Base-by-base conservation (phyloP, 768 basidiomycete species). In the Cystobasidiopsis lactophilus region DNA sequence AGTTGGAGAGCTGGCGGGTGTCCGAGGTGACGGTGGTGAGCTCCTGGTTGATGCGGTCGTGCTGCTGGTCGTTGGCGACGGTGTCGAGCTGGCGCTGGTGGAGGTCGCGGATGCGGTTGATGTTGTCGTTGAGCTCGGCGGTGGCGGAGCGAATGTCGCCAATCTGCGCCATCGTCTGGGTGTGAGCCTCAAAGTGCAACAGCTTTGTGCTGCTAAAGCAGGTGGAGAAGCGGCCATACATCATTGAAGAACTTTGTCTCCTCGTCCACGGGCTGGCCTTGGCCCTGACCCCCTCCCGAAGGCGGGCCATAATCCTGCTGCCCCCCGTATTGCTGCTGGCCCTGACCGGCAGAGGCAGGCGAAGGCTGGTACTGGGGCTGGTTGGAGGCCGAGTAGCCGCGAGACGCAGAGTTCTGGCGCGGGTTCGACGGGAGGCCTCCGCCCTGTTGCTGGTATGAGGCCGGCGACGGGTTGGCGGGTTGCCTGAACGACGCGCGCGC, bases 1-100 rank as follows among this genome's bases (percentile, higher is more conserved):
- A 53, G 60, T 69, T 66, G 54, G 68, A 65, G 37, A 66, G 58
- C 11, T 59, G 49, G 52, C 66, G 60, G 13, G 64, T 63, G 41
- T 53, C 29, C 35, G 51, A 56, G 31, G 58, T 56, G 3, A 61
- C 46, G 40, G 54, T 52, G 5, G 59, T 50, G 14, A 64, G 55
- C 37, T 63, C 58, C 1, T 48, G 41, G 27, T 50, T 58, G 18
- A 58, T 57, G 24, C 54, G 37, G 3, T 52, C 45, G 35, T 57
- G 54, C 7, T 52, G 49, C 19, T 46, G 53, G 35, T 57, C 62
- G 54, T 65, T 62, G 50, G 61, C 64, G 47, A 64, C 60, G 46
- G 59, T 57, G 53, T 64, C 62, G 24, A 66, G 58, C 3, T 63
- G 62, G 23, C 65, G 61, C 13, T 58, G 54, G 52, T 67, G 66